Conservation (phyloP, 805 yeast species). For the Debaryomyces tyrocola region DNA sequence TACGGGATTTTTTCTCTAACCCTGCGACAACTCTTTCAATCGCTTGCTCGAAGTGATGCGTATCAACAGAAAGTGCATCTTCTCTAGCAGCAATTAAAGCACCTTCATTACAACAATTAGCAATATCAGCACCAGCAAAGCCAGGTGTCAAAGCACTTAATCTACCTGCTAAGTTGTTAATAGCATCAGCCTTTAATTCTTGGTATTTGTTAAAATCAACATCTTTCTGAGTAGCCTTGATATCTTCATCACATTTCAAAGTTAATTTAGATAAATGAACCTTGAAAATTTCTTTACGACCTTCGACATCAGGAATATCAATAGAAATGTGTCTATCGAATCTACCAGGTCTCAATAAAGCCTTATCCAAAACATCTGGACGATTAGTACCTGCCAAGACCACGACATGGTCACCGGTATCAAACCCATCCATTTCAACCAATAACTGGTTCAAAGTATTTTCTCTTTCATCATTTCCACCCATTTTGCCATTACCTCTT, state of each 20-base stretch:
- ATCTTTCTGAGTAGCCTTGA: constrained; percentile 33
- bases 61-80: constrained; percentile 58
- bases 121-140: constrained; percentile 94
- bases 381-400: constrained; percentile 95
- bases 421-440: constrained; percentile 96
- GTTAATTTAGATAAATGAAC: constrained; percentile 73
- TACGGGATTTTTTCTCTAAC: constrained; percentile 80
- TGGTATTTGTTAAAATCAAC: constrained; percentile 41
- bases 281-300: constrained; percentile 80
- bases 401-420: constrained; percentile 84
- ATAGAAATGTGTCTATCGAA: constrained; percentile 87
- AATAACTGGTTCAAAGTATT: constrained; percentile 87
- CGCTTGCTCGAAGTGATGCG: constrained; percentile 84
- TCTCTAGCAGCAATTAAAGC: constrained; percentile 89
- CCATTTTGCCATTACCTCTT: constrained; percentile 67
- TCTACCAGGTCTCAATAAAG: constrained; percentile 91
- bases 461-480: constrained; percentile 92
- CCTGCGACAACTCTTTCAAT: constrained; percentile 95
- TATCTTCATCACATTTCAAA: constrained; percentile 39
- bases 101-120: constrained; percentile 92
- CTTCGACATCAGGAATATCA: constrained; percentile 86
- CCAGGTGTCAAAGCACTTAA: constrained; percentile 93
- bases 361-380: constrained; percentile 86
- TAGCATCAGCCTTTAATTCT: constrained; percentile 39
- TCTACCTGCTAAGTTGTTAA: constrained; percentile 72